Percentiles rank a stretch among this genome's conserved stretches.
These are phyloP conservation scores for Eremothecium gossypii DNA, from an alignment of 1,139 yeast genomes.

Conservation along the genomic window DNA sequence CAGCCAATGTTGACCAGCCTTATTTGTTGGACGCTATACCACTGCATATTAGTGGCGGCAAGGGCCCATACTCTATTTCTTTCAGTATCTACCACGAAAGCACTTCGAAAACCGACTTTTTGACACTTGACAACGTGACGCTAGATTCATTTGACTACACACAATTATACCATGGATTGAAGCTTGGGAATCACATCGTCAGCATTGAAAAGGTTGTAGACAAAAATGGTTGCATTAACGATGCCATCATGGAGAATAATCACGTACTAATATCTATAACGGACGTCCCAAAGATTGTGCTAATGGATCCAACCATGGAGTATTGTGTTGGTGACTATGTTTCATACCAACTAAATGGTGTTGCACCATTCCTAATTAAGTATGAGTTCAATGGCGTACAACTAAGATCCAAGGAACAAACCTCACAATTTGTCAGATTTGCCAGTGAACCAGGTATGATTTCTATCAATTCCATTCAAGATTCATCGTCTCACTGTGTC, in stretches of 20 bases:
- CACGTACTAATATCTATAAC: constrained; percentile 46
- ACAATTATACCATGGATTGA: constrained; percentile 36
- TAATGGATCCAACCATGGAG: constrained; percentile 35
- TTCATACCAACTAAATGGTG: constrained; percentile 65
- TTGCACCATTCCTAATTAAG: constrained; percentile 65
- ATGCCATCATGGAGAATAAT: constrained; percentile 33
- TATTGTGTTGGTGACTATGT: constrained; percentile 93
- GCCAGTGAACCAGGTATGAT: constrained; percentile 77
- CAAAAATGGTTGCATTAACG: constrained; percentile 57
- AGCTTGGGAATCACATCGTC: constrained; percentile 49
- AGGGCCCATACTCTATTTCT: constrained; percentile 53
- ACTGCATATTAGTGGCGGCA: constrained; percentile 43
- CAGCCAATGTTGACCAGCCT: constrained; percentile 36
- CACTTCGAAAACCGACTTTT: constrained; percentile 38
- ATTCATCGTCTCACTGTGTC: constrained; percentile 66
- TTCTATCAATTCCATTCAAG: constrained; percentile 59
- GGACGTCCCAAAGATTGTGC: constrained; percentile 62
- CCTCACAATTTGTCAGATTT: constrained; percentile 52
- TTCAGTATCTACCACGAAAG: constrained; percentile 47
- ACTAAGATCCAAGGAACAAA: constrained; percentile 50
- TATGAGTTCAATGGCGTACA: constrained; percentile 61
- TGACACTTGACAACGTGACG: constrained; percentile 32
- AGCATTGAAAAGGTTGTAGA: constrained; percentile 52
- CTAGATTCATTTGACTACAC: constrained; percentile 30
- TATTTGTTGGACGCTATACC: constrained; percentile 43